Conservation (phyloP, 352 stramenopile species). For the Phytophthora megakarya region DNA sequence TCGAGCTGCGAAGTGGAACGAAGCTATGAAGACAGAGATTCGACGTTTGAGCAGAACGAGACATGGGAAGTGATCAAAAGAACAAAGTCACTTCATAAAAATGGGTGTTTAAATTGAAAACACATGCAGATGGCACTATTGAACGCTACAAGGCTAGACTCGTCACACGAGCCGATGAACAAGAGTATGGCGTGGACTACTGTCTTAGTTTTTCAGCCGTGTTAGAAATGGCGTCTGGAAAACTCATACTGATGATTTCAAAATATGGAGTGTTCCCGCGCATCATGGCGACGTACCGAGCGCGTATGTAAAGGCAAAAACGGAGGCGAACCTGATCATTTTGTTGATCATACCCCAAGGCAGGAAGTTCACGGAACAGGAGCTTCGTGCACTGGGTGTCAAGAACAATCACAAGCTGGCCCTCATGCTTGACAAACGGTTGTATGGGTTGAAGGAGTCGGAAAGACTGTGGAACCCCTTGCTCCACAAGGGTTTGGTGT, state of each 20-base stretch:
- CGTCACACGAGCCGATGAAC: too few relatives aligned
- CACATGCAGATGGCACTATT: constrained; percentile 9
- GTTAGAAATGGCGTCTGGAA: too few relatives aligned
- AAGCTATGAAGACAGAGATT: constrained; percentile 4
- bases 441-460: constrained; percentile 38
- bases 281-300: constrained; percentile 5
- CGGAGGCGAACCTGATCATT: constrained; percentile 2
- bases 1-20: neutral
- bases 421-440: constrained; percentile 7
- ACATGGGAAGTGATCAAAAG: neutral
- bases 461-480: constrained; percentile 10
- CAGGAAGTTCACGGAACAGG: neutral
- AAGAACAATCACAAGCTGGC: neutral
- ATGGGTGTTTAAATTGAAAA: constrained; percentile 40
- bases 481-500: constrained; percentile 1
- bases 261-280: neutral
- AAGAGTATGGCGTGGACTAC: too few relatives aligned
- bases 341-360: constrained; percentile 3
- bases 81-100: constrained; percentile 21
- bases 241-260: neutral
- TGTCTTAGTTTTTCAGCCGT: too few relatives aligned
- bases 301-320: constrained; percentile 7
- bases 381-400: neutral
- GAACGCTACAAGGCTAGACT: constrained; percentile 17
- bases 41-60: constrained; percentile 7